A percentile compares a stretch with the other conserved stretches of the same genome.
phyloP scores from a whole-genome alignment of 768 basidiomycete genomes.

The Kwoniella newhampshirensis region DNA sequence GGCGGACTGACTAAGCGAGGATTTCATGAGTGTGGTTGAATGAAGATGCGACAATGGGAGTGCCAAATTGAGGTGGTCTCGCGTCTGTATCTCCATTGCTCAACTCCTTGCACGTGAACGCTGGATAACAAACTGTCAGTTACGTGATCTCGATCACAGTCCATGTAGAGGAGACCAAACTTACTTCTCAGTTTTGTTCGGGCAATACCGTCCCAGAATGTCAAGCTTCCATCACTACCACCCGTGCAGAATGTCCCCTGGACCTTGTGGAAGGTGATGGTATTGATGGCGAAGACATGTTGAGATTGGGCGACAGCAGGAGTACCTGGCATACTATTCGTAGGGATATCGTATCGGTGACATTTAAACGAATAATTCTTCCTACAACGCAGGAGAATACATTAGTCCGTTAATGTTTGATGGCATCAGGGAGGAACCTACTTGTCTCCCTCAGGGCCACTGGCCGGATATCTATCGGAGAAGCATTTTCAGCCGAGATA shows the following conservation, averaged over 20 bases:
- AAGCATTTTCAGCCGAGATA: background rate
- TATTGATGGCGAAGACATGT: slow-evolving; percentile 77
- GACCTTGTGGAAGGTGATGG: slow-evolving; percentile 79
- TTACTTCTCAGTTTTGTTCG: slow-evolving; percentile 86
- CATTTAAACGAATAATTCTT: slow-evolving; percentile 84
- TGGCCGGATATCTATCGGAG: slow-evolving; percentile 27
- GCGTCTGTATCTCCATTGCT: slow-evolving; percentile 45
- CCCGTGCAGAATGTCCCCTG: slow-evolving; percentile 83
- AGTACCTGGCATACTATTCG: slow-evolving; percentile 29
- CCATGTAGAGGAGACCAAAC: slow-evolving; percentile 29
- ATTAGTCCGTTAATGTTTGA: background rate
- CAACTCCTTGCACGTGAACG: slow-evolving; percentile 48
- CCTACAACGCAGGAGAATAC: slow-evolving; percentile 49
- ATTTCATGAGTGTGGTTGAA: slow-evolving; percentile 87
- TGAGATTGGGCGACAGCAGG: slow-evolving; percentile 66
- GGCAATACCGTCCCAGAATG: slow-evolving; percentile 58
- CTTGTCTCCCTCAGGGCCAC: slow-evolving; percentile 32
- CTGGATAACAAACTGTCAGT: slow-evolving; percentile 20
- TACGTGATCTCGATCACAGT: slow-evolving; percentile 57
- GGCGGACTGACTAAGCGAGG: slow-evolving; percentile 68
- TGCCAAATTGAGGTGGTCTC: slow-evolving; percentile 42
- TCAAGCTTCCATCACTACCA: slow-evolving; percentile 56
- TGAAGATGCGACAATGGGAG: slow-evolving; percentile 72
- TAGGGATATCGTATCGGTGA: slow-evolving; percentile 50
- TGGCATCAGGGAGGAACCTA: background rate